Evolutionary conservation across 305 asterid species (phyloP), one percentile per base, ranked within the genome.

Genomic region (Solanum hybrid): DNA sequence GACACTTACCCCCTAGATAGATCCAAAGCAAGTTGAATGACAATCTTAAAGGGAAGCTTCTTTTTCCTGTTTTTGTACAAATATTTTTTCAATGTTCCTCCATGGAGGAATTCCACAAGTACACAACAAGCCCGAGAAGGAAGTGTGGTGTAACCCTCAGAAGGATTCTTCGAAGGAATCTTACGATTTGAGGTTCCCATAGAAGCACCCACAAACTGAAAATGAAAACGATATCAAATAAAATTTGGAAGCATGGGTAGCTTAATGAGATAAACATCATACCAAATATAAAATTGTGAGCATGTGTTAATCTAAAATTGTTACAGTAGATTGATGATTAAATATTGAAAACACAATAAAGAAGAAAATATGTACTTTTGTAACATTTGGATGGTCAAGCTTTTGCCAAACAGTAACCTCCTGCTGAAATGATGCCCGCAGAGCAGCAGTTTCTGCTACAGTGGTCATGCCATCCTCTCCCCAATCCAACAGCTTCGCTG

Each of bases 401-500:
- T 96, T 92, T 87, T 95, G 96, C 98, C 98, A 97, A 77, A 96
- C 98, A 10, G 98, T 91, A 82, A 96, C 99, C 89, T 96, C 99
- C 61, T 96, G 97, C 87, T 92, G 94, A 89, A 97, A 97, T 10
- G 98, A 94, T 61, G 95, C 97, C 89, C 97, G 93, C 79, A 96
- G 90, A 34, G 95, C 93, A 51, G 95, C 93, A 13, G 98, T 94
- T 94, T 97, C 97, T n/a, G 98, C 95, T 79, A 86, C 94, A 7
- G 97, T 92, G 34, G 97, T 91, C 95, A 97, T 93, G 89, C 97
- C 98, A 91, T 97, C 99, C 89, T 94, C 97, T 79, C 98, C 99
- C 98, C 99, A 97, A 88, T 97, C 98, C 95, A 96, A 92, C 72
- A 97, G 90, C 93, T 97, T 97, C 90, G 95, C 99, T 97, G 90